Base-by-base conservation (phyloP, 2,329 filamentous ascomycete genomes). In the Aureobasidium pullulans region DNA sequence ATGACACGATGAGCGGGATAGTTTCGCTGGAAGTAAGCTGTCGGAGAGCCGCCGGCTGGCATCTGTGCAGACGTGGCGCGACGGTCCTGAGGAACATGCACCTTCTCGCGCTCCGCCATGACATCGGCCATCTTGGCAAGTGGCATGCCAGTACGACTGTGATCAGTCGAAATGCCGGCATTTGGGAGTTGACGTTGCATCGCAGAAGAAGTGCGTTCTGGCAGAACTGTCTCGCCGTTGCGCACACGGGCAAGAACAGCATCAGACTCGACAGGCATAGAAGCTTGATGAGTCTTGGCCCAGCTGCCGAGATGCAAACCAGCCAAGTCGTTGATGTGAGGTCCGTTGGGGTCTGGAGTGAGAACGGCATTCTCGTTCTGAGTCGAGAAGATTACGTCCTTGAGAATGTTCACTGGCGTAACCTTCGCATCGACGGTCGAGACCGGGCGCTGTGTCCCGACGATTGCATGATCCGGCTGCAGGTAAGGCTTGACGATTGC, bases 361-460 rank as follows among this genome's bases (percentile, higher is more conserved):
- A 69, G 61, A 16, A 71, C 59, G 8, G 69, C 66, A 42, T 69
- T 68, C 64, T 72, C 69, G 36, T 71, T 71, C 39, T 67, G 65
- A 8, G 70, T 65, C 7, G 67, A 67, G 53, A 65, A 64, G 36
- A 70, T 60, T 8, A 66, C 67, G 58, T 71, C 66, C 64, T 71
- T 71, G 32, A 71, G 61, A 31, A 63, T 64, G 60, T 70, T 67
- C 40, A 67, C 60, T 34, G 64, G 65, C 2, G 65, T 62, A 10
- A 64, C 53, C 39, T 56, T 60, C 13, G 54, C 62, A 60, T 70
- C 67, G 23, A 67, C 61, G 6, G 65, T 64, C n/a, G 44, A 31
- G 10, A 19, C 7, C 15, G 19, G 29, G 10, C 16, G 42, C n/a
- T 48, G 54, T 6, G 42, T 15, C 3, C 11, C n/a, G 7, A 31